Base-by-base conservation (phyloP, 1,284 basidiomycete species). In the Trametes versicolor region DNA sequence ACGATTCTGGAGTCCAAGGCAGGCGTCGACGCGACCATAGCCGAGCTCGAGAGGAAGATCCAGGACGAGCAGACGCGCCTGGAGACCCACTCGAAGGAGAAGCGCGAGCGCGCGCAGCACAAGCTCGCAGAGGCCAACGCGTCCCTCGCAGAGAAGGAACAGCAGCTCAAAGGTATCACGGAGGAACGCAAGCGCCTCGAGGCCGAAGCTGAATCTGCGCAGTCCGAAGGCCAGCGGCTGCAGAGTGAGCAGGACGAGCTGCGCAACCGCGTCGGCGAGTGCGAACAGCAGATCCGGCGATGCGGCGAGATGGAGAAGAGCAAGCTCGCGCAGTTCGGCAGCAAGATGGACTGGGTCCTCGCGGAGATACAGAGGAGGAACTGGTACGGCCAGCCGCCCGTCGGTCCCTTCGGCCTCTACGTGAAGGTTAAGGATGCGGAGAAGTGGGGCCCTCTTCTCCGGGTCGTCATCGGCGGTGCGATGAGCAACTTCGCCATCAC, bases 391-490 rank as follows among this genome's bases (percentile, higher is more conserved):
- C 83, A 90, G 41, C 78, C 75, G 19, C 97, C 97, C 0, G 77
- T 98, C 32, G 98, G 98, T 0, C 96, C 96, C 0, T 81, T 99
- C n/a, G 96, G 96, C 0, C 68, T 84, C 50, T 86, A 88, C 74
- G 90, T 99, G 69, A 91, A 91, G 72, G 86, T 96, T 54, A 87
- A 82, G 68, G 93, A 98, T 64, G 78, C 81, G 0, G 68, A 80
- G 67, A 80, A 76, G 36, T 99, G 94, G 88, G 87, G 87, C 0
- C 78, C 80, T 0, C 71, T 95, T 8, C 76, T 98, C 67, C 86
- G 94, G 43, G 80, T 80, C 19, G 84, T 91, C 70, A 81, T 99
- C 3, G 88, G 86, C 4, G 62, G 69, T 5, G 73, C 82, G 7
- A 84, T 99, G 79, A 87, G 83, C 34, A 85, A 89, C 1, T 99